These are phyloP conservation scores for Pestalotiopsis sp. DNA, from an alignment of 2,329 filamentous ascomycete genomes.

Conservation along the genomic window DNA sequence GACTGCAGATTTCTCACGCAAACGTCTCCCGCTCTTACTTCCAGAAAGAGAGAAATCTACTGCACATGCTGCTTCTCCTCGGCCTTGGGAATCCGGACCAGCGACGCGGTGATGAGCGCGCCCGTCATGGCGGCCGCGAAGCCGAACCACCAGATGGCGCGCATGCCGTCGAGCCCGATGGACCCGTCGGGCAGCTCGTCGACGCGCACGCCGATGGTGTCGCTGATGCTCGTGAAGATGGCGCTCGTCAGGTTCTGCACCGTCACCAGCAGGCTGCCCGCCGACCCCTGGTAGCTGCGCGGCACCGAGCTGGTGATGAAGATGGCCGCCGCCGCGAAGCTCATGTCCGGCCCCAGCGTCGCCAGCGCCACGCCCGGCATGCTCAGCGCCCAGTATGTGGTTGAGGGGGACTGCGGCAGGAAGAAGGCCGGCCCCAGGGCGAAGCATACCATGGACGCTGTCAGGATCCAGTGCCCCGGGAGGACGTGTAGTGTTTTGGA, in stretches of 20 bases:
- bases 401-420: constrained; percentile 35
- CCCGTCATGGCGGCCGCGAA: constrained; percentile 19
- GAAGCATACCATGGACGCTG: constrained; percentile 37
- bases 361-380: constrained; percentile 43
- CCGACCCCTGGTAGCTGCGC: constrained; percentile 45
- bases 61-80: constrained; percentile 26
- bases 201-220: constrained; percentile 32
- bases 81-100: constrained; percentile 24
- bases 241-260: constrained; percentile 46
- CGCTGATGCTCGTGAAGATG: constrained; percentile 36
- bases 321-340: constrained; percentile 47
- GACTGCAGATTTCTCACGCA: neutral
- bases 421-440: constrained; percentile 24
- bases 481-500: constrained; percentile 44
- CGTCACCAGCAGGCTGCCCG: constrained; percentile 45
- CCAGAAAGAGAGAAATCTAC: neutral
- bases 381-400: constrained; percentile 44
- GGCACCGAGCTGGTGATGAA: constrained; percentile 47
- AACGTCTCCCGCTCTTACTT: neutral
- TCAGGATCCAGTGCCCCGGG: constrained; percentile 45
- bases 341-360: constrained; percentile 46
- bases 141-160: constrained; percentile 27
- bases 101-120: constrained; percentile 20
- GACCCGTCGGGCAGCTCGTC: constrained; percentile 22
- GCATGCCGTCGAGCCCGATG: constrained; percentile 21